These are phyloP conservation scores for Hirschioporus abietinus DNA, from an alignment of 768 basidiomycete genomes.

Conservation along the genomic window DNA sequence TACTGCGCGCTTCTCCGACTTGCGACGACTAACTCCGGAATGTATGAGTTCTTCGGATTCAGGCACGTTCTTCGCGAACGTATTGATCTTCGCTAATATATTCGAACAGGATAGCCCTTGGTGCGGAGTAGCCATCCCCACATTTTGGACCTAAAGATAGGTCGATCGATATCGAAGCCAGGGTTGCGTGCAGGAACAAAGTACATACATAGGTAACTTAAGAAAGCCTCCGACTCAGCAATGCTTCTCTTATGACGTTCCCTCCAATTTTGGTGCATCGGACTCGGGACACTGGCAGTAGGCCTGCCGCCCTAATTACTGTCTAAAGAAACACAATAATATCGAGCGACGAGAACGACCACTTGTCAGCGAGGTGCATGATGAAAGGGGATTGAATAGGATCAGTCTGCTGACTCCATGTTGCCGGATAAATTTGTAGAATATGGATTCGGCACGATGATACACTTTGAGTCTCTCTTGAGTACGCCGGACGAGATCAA, in stretches of 20 bases:
- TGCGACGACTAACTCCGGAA: too few species aligned
- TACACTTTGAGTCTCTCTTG: background rate
- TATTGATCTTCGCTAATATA: background rate
- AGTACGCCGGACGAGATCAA: too few species aligned
- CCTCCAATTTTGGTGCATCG: background rate
- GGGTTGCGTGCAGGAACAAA: background rate
- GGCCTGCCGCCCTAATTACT: background rate
- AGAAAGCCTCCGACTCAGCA: background rate
- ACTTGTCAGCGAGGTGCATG: background rate
- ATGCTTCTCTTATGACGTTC: background rate
- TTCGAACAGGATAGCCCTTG: background rate
- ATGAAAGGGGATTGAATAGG: background rate
- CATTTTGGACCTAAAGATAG: background rate
- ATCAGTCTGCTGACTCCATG: background rate
- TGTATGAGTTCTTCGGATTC: too few species aligned
- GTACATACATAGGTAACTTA: constrained; percentile 1
- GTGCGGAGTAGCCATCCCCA: background rate
- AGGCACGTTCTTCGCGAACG: background rate
- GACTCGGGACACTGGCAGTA: too few species aligned
- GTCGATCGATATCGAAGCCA: too few species aligned
- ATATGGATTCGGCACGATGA: background rate
- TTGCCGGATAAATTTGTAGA: background rate
- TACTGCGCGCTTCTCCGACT: too few species aligned
- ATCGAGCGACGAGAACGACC: background rate
- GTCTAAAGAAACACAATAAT: background rate